These are phyloP conservation scores for Vitis cinerea DNA, from an alignment of 164 flowering plant species.

Conservation along the genomic window DNA sequence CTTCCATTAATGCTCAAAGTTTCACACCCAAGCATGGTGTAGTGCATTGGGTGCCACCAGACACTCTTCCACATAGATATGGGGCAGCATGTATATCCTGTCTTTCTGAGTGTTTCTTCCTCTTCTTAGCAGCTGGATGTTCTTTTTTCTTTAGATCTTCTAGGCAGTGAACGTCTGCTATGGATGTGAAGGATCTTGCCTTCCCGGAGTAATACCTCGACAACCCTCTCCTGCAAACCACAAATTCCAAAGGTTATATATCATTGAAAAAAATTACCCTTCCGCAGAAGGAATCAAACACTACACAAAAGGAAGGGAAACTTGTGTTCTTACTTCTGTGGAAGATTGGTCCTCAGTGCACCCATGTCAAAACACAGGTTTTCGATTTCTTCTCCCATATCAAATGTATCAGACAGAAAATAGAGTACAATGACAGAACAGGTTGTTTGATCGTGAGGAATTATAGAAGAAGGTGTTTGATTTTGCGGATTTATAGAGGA, in stretches of 20 bases:
- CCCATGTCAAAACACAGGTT: conserved; percentile 41
- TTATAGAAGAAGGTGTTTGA: background rate
- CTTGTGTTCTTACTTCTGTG: conserved; percentile 40
- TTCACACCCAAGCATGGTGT: conserved; percentile 23
- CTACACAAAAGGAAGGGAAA: background rate
- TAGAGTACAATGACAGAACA: background rate
- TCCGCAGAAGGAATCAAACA: background rate
- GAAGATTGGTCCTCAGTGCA: conserved; percentile 35
- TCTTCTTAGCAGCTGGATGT: conserved; percentile 42
- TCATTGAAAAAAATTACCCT: background rate
- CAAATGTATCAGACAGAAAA: background rate
- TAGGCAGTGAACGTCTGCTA: conserved; percentile 41
- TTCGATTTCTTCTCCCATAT: conserved; percentile 34
- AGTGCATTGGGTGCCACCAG: conserved; percentile 32
- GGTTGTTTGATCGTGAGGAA: background rate
- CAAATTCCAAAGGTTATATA: too few relatives aligned
- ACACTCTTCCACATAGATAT: conserved; percentile 31
- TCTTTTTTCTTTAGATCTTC: conserved; percentile 64
- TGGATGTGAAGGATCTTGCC: conserved; percentile 51
- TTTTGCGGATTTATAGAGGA: background rate
- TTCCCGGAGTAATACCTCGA: conserved; percentile 66
- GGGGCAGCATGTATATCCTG: conserved; percentile 21
- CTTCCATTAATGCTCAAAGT: background rate
- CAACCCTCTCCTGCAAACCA: conserved; percentile 55
- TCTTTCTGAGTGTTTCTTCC: conserved; percentile 36